These are phyloP conservation scores for Halophytophthora polymorphica DNA, from an alignment of 352 stramenopile species.

Conservation along the genomic window DNA sequence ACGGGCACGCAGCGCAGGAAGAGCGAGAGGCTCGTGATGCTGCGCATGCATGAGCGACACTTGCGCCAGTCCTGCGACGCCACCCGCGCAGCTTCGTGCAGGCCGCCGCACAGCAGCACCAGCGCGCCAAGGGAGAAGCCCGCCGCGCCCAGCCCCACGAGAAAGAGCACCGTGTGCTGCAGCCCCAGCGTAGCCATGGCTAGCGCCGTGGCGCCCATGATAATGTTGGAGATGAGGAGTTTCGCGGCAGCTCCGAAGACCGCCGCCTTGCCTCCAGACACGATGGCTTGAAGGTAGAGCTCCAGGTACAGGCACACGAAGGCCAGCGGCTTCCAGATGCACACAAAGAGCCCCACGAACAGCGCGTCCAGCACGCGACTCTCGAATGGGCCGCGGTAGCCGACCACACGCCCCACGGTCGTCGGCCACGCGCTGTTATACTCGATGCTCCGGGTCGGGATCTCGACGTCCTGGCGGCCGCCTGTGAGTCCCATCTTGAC, in stretches of 20 bases:
- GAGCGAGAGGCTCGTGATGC: constrained; percentile 80
- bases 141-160: constrained; percentile 38
- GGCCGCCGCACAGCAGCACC: constrained; percentile 55
- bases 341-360: constrained; percentile 72
- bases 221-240: constrained; percentile 56
- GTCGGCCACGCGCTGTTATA: constrained; percentile 66
- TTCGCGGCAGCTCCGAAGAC: constrained; percentile 69
- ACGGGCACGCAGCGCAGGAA: constrained; percentile 74
- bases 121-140: constrained; percentile 60
- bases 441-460: constrained; percentile 50
- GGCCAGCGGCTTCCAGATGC: constrained; percentile 74
- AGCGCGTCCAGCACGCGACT: constrained; percentile 67
- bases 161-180: constrained; percentile 57
- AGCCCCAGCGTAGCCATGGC: constrained; percentile 50
- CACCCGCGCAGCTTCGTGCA: constrained; percentile 48
- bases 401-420: constrained; percentile 70
- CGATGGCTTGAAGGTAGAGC: constrained; percentile 65
- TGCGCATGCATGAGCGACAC: constrained; percentile 70
- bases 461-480: constrained; percentile 30
- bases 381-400: constrained; percentile 61
- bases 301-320: constrained; percentile 82
- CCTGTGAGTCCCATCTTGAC: constrained; percentile 36
- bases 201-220: constrained; percentile 46
- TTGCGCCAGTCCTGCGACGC: constrained; percentile 74
- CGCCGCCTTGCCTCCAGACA: constrained; percentile 67